These are phyloP conservation scores for Truncatella angustata DNA, from an alignment of 2,329 filamentous ascomycete genomes.

Conservation along the genomic window DNA sequence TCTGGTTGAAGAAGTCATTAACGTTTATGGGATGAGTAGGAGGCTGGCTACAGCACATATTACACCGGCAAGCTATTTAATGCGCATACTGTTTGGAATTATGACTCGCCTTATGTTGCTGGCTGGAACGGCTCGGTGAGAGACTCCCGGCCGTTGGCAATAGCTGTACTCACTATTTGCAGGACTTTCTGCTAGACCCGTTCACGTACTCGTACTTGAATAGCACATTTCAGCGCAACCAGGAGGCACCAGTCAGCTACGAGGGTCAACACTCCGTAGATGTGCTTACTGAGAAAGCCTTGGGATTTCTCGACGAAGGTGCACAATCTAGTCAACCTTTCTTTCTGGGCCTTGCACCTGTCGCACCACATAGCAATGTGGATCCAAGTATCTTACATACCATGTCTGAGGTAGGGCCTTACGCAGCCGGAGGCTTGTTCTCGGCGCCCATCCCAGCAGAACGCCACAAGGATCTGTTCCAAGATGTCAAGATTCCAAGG, in stretches of 20 bases:
- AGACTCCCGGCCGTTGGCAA: conserved; percentile 47
- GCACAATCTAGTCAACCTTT: neutral
- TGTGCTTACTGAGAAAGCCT: neutral
- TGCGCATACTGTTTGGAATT: conserved; percentile 58
- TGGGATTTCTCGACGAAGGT: neutral
- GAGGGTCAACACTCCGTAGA: conserved; percentile 34
- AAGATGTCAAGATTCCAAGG: too few relatives aligned
- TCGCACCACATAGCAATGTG: neutral
- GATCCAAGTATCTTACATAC: neutral
- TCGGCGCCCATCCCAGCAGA: too few relatives aligned
- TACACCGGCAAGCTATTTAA: conserved; percentile 74
- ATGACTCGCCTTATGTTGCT: conserved; percentile 52
- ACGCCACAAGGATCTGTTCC: too few relatives aligned
- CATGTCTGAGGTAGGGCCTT: too few relatives aligned
- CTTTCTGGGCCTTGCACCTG: conserved; percentile 9
- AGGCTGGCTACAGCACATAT: conserved; percentile 67
- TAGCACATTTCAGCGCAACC: conserved; percentile 60
- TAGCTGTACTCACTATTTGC: conserved; percentile 28
- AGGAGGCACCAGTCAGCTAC: conserved; percentile 42
- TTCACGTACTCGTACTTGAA: conserved; percentile 69
- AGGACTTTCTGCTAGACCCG: conserved; percentile 56
- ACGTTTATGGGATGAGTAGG: too few relatives aligned
- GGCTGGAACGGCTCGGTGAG: conserved; percentile 51
- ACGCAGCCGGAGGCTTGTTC: too few relatives aligned
- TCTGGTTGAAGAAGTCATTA: too few relatives aligned